Conservation (phyloP, 257 asterid genomes). For the Gardenia jasminoides region DNA sequence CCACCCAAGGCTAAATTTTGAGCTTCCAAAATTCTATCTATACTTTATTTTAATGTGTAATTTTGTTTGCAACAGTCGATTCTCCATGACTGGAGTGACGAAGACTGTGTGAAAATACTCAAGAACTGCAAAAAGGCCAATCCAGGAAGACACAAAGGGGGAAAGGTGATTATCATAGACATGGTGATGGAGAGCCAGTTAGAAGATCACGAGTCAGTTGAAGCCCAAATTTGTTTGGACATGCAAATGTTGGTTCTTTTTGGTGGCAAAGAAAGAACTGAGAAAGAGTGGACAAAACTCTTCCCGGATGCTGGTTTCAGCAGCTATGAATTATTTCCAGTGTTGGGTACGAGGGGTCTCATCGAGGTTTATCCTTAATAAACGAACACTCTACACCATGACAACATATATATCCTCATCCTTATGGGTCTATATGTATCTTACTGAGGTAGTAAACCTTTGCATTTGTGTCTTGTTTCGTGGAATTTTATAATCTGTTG, state of each 20-base stretch:
- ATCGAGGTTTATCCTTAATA: background rate
- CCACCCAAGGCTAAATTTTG: too few species aligned
- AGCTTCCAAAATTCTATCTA: too few species aligned
- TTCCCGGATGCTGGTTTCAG: background rate
- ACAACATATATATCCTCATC: too few species aligned
- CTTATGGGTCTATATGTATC: too few species aligned
- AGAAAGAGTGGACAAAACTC: background rate
- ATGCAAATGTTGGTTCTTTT: background rate
- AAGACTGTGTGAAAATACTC: slow-evolving; percentile 19
- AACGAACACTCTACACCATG: too few species aligned
- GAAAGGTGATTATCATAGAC: slow-evolving; percentile 30
- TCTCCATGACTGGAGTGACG: slow-evolving; percentile 32
- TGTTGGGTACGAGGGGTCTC: background rate
- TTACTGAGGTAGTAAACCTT: too few species aligned
- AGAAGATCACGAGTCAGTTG: background rate
- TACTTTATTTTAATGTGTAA: too few species aligned
- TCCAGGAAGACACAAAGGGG: slow-evolving; percentile 17
- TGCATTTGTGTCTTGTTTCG: too few species aligned
- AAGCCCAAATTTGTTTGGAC: background rate
- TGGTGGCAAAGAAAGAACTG: background rate
- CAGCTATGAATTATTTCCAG: background rate
- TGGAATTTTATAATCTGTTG: too few species aligned
- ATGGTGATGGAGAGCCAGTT: background rate
- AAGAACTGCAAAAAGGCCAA: slow-evolving; percentile 28
- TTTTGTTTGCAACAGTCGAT: too few species aligned